phyloP scores from a whole-genome alignment of 257 asterid species.

The Forsythia suspensa region DNA sequence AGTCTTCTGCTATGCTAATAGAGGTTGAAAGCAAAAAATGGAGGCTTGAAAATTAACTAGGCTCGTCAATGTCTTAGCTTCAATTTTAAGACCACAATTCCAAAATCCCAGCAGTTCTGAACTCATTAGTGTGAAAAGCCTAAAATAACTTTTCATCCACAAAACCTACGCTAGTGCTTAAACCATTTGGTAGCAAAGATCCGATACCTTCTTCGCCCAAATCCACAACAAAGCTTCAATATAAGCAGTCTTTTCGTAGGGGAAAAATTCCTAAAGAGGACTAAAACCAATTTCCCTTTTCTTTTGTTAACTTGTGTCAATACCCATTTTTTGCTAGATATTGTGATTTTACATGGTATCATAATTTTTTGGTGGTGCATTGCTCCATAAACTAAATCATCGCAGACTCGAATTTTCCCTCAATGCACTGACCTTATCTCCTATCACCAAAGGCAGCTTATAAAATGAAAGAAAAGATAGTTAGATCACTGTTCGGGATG shows the following conservation, averaged over 20 bases:
- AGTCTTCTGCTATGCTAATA: background rate
- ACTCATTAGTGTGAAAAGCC: background rate
- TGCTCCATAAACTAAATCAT: slow-evolving; percentile 6
- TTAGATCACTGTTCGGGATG: slow-evolving; percentile 15
- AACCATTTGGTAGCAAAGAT: background rate
- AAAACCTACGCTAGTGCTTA: background rate
- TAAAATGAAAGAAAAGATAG: slow-evolving; percentile 4
- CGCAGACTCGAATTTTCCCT: slow-evolving; percentile 3
- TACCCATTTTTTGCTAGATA: background rate
- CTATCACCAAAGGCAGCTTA: slow-evolving; percentile 13
- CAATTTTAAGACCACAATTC: background rate
- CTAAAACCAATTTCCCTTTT: background rate
- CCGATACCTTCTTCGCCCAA: background rate
- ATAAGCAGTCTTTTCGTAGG: background rate
- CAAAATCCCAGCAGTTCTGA: background rate
- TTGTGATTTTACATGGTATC: background rate
- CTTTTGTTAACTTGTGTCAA: background rate
- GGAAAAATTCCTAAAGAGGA: background rate
- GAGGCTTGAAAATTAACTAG: background rate
- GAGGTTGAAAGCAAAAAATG: background rate
- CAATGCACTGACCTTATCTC: slow-evolving; percentile 8
- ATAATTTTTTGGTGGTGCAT: background rate
- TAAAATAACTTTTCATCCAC: background rate
- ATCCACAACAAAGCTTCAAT: background rate
- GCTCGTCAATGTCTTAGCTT: background rate